A percentile compares a stretch with the other conserved stretches of the same genome.
Evolutionary conservation across 2,329 filamentous ascomycete genomes (phyloP).

Genomic region (Cryphonectria carpinicola): DNA sequence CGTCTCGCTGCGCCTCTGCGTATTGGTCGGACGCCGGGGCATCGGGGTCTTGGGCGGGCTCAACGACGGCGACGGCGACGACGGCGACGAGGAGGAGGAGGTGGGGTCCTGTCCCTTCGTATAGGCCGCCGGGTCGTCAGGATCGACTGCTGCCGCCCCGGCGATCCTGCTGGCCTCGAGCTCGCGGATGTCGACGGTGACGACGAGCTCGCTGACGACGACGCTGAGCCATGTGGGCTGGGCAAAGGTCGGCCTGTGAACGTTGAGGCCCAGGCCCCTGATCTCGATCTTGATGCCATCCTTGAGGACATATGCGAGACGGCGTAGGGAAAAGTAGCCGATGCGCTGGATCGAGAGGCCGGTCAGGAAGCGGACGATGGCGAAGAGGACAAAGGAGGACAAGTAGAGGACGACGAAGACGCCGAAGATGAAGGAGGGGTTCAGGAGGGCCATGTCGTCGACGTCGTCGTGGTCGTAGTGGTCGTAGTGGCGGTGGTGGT

Average conservation of each 20-base stretch:
- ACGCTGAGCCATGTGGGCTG: conserved; percentile 97
- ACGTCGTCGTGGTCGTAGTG: not conserved
- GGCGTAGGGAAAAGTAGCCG: conserved; percentile 88
- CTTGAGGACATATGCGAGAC: conserved; percentile 85
- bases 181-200: conserved; percentile 78
- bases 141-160: conserved; percentile 37
- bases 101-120: conserved; percentile 30
- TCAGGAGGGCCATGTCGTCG: conserved; percentile 64
- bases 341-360: conserved; percentile 95
- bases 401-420: conserved; percentile 86
- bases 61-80: conserved; percentile 28
- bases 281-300: conserved; percentile 91
- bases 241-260: conserved; percentile 94
- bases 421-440: conserved; percentile 84
- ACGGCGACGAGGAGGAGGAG: conserved; percentile 29
- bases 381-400: conserved; percentile 90
- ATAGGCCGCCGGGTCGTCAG: conserved; percentile 26
- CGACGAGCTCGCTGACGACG: conserved; percentile 80
- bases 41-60: conserved; percentile 35
- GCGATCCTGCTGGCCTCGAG: conserved; percentile 56
- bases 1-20: conserved; percentile 64
- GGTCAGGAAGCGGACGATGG: conserved; percentile 87
- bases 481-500: too few species aligned
- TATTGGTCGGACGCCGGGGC: conserved; percentile 36
- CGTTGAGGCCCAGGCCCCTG: conserved; percentile 80